These are phyloP conservation scores for Mimosa bimucronata DNA, from an alignment of 306 rosid species.

Conservation along the genomic window DNA sequence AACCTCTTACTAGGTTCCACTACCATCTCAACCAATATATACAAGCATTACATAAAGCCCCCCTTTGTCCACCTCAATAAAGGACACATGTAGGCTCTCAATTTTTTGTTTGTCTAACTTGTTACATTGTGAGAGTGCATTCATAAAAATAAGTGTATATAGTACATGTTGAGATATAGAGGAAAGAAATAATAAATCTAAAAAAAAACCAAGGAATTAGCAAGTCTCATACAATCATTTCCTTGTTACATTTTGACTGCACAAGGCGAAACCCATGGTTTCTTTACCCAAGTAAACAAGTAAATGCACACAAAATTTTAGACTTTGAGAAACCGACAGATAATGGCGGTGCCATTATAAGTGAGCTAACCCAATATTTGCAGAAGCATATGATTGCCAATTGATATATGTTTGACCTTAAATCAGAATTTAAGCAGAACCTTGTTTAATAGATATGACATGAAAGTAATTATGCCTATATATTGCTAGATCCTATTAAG, in stretches of 20 bases:
- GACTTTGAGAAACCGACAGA: neutral
- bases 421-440: conserved; percentile 19
- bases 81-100: conserved; percentile 16
- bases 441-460: conserved; percentile 17
- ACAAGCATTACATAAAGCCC: conserved; percentile 6
- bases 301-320: neutral
- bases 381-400: conserved; percentile 33
- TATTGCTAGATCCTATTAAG: conserved; percentile 48
- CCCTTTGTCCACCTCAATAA: conserved; percentile 15
- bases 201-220: neutral
- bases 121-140: neutral
- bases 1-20: conserved; percentile 26
- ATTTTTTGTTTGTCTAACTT: conserved; percentile 37
- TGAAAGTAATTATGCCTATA: neutral
- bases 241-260: no score
- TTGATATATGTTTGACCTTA: conserved; percentile 36
- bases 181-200: no score
- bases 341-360: conserved; percentile 7
- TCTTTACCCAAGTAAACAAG: neutral
- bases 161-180: no score
- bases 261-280: no score
- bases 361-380: conserved; percentile 23
- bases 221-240: neutral
- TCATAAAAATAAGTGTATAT: no score
- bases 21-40: neutral